phyloP scores from a whole-genome alignment of 176 grass and related monocot genomes.

The Puya raimondii region DNA sequence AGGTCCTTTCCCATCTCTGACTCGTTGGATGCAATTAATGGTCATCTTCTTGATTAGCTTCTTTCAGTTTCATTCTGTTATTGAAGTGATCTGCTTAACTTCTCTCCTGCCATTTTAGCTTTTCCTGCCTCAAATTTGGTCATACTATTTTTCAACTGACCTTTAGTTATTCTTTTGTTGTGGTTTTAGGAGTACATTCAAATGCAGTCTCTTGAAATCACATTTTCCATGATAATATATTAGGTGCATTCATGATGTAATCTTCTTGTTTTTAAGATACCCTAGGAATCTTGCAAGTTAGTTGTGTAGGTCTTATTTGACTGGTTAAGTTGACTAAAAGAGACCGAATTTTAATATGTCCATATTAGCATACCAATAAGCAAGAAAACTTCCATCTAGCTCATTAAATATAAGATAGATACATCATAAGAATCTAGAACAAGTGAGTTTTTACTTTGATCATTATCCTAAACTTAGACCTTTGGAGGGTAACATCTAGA shows the following conservation, averaged over 20 bases:
- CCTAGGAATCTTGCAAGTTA: no score
- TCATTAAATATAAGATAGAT: not conserved
- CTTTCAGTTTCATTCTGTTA: not conserved
- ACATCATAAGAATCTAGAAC: not conserved
- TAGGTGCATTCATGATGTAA: not conserved
- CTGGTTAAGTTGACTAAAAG: not conserved
- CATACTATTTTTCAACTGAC: no score
- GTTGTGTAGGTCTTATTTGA: no score
- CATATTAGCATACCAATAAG: not conserved
- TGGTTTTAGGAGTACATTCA: no score
- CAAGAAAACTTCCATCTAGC: not conserved
- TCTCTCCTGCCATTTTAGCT: no score
- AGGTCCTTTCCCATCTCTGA: constrained; percentile 41
- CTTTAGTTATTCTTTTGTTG: no score
- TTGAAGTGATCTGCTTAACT: not conserved
- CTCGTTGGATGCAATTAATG: not conserved
- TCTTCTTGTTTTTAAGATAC: not conserved
- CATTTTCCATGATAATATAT: no score
- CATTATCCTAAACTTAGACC: not conserved
- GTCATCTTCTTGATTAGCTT: not conserved
- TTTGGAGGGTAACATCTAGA: not conserved
- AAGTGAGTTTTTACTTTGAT: not conserved
- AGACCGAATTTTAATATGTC: not conserved
- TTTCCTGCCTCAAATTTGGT: no score
- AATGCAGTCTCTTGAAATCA: no score